phyloP scores from a whole-genome alignment of 495 filamentous ascomycete species.

The Hyaloscypha bicolor region DNA sequence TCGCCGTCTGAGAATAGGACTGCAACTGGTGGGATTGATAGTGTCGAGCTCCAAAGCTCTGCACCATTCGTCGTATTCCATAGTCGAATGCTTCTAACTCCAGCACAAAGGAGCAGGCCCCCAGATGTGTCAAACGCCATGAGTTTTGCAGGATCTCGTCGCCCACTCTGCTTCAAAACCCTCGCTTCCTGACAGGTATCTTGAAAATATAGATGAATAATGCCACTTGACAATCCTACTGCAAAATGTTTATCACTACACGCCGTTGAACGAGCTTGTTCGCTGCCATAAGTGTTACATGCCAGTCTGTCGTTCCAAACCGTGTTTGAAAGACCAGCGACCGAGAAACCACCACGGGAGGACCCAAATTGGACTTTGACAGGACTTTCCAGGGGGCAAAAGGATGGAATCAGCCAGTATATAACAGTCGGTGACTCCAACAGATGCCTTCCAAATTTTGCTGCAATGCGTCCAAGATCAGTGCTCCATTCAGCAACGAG shows the following conservation, averaged over 20 bases:
- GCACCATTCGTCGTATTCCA: no score
- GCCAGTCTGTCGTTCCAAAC: constrained; percentile 37
- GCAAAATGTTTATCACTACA: constrained; percentile 7
- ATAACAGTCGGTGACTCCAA: constrained; percentile 35
- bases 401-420: constrained; percentile 39
- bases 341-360: constrained; percentile 13
- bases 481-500: constrained; percentile 36
- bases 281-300: not conserved
- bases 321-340: constrained; percentile 23
- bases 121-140: no score
- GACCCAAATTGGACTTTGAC: constrained; percentile 25
- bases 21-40: no score
- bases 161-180: no score
- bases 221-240: not conserved
- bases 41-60: no score
- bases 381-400: constrained; percentile 38
- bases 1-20: no score
- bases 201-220: not conserved
- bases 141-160: no score
- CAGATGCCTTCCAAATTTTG: constrained; percentile 41
- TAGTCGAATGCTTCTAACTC: no score
- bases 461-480: constrained; percentile 44
- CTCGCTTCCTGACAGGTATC: not conserved
- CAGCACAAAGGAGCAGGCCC: no score
- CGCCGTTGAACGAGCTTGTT: not conserved